Evolutionary conservation across 768 basidiomycete genomes (phyloP).

Genomic region (Rossbeevera mucosa): DNA sequence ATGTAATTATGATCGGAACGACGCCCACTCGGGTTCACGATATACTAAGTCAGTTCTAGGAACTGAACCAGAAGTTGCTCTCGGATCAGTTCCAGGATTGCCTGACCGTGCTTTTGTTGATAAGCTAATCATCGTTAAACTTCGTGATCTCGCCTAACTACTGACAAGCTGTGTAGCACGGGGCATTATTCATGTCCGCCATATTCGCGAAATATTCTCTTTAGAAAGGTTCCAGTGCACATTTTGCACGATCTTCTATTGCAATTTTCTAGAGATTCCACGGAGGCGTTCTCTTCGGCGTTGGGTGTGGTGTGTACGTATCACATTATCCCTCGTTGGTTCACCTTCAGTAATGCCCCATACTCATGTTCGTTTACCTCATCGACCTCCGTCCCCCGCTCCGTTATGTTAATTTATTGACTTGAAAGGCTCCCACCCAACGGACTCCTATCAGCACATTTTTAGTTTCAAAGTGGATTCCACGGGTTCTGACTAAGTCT

Average conservation of each 20-base stretch:
- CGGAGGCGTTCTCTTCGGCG: slow-evolving; percentile 9
- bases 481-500: slow-evolving; percentile 21
- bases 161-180: slow-evolving; percentile 14
- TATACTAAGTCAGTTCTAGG: neutral
- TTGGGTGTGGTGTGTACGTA: slow-evolving; percentile 3
- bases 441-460: slow-evolving; percentile 3
- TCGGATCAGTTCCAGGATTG: slow-evolving; percentile 15
- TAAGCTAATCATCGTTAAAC: slow-evolving; percentile 4
- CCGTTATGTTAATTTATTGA: neutral
- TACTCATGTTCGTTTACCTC: slow-evolving; percentile 28
- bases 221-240: slow-evolving; percentile 15
- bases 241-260: slow-evolving; percentile 20
- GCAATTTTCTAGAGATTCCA: slow-evolving; percentile 15
- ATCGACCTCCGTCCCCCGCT: slow-evolving; percentile 5
- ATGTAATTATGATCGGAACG: neutral
- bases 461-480: slow-evolving; percentile 8
- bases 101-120: slow-evolving; percentile 9
- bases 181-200: slow-evolving; percentile 28
- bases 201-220: slow-evolving; percentile 19
- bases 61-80: neutral
- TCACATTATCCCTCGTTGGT: slow-evolving; percentile 7
- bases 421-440: neutral
- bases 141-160: slow-evolving; percentile 25
- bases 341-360: slow-evolving; percentile 8
- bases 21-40: neutral